Evolutionary conservation across 768 basidiomycete genomes (phyloP).

Genomic region (Pisolithus microcarpus): DNA sequence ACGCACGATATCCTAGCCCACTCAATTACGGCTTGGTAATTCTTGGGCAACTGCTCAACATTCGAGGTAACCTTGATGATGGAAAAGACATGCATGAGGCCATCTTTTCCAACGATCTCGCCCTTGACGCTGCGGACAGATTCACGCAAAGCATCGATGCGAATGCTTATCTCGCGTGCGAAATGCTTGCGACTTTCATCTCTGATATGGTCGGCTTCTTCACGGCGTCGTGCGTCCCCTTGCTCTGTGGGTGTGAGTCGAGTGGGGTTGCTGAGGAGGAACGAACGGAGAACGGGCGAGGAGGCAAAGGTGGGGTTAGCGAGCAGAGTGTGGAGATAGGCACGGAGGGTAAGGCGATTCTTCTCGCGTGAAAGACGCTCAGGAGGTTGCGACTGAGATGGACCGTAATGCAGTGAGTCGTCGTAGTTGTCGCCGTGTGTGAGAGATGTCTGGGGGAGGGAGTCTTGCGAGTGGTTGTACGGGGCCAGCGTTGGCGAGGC

Average conservation of each 20-base stretch:
- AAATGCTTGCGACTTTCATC: conserved; percentile 87
- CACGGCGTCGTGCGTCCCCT: conserved; percentile 69
- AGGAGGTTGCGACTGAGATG: conserved; percentile 11
- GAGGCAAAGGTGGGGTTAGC: conserved; percentile 66
- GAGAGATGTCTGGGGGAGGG: conserved; percentile 70
- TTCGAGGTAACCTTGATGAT: conserved; percentile 77
- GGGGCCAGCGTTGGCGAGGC: conserved; percentile 17
- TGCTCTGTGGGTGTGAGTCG: conserved; percentile 61
- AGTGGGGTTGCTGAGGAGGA: conserved; percentile 74
- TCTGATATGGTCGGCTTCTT: conserved; percentile 81
- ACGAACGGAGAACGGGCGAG: conserved; percentile 79
- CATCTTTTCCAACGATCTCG: conserved; percentile 89
- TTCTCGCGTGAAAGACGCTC: conserved; percentile 76
- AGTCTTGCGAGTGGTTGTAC: conserved; percentile 3
- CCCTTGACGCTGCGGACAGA: conserved; percentile 86
- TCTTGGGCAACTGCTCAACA: conserved; percentile 69
- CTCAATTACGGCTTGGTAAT: conserved; percentile 86
- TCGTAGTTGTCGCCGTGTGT: conserved; percentile 41
- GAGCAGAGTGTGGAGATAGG: conserved; percentile 82
- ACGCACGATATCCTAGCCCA: conserved; percentile 97
- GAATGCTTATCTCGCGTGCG: conserved; percentile 73
- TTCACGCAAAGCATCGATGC: conserved; percentile 81
- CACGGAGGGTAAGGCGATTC: conserved; percentile 88
- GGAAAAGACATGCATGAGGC: conserved; percentile 81
- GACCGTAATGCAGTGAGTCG: conserved; percentile 40